Conservation (phyloP, 2,329 filamentous ascomycete species). For the Ascochyta fabae region DNA sequence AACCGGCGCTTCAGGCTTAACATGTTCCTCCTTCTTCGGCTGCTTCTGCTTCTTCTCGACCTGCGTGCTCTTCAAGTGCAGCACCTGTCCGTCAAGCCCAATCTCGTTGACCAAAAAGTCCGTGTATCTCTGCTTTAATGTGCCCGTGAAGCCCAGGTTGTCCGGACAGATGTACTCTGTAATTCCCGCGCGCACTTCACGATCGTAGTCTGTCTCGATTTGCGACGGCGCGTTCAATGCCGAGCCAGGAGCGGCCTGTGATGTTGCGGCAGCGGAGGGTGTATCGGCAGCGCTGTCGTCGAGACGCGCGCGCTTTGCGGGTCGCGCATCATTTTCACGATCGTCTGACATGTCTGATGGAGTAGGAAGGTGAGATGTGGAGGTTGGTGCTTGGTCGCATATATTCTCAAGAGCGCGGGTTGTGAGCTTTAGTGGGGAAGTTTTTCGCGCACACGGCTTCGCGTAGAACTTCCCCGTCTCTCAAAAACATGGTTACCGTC, state of each 20-base stretch:
- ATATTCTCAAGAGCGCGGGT: conserved; percentile 10
- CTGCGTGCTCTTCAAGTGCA: conserved; percentile 68
- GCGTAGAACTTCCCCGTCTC: conserved; percentile 4
- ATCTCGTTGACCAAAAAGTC: conserved; percentile 96
- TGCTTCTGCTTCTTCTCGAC: conserved; percentile 26
- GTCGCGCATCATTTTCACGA: conserved; percentile 28
- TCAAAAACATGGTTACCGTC: no score
- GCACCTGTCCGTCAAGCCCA: conserved; percentile 72
- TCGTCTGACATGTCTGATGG: conserved; percentile 23
- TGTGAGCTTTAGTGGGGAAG: conserved; percentile 31
- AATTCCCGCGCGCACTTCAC: conserved; percentile 63
- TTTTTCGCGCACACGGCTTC: conserved; percentile 29
- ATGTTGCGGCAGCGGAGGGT: conserved; percentile 18
- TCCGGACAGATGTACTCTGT: conserved; percentile 65
- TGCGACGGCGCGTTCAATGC: conserved; percentile 15
- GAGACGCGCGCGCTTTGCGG: conserved; percentile 44
- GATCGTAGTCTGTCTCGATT: conserved; percentile 43
- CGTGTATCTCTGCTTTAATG: conserved; percentile 79
- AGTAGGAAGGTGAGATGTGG: neutral
- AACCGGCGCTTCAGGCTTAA: conserved; percentile 10
- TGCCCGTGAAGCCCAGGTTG: conserved; percentile 66
- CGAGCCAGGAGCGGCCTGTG: conserved; percentile 21
- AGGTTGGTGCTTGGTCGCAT: neutral
- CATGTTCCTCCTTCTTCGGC: conserved; percentile 24
- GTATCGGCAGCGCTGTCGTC: conserved; percentile 27